phyloP scores from a whole-genome alignment of 352 stramenopile species.

The Phytophthora crassamura region DNA sequence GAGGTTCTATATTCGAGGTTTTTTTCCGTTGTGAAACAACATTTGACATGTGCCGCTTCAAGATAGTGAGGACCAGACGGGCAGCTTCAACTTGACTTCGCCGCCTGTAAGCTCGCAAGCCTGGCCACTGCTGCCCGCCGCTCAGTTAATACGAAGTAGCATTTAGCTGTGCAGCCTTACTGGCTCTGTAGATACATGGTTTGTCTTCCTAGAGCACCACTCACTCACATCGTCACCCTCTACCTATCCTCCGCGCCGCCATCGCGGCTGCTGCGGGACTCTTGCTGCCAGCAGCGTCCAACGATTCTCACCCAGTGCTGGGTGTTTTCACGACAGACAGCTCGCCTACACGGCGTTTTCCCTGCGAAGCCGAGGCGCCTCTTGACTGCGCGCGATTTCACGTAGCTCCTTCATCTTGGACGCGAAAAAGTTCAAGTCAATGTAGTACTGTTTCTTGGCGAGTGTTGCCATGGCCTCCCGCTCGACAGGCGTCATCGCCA shows the following conservation, averaged over 20 bases:
- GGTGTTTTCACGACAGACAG: background rate
- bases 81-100: too few species aligned
- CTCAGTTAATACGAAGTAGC: constrained; percentile 9
- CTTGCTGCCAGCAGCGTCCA: constrained; percentile 1
- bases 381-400: constrained; percentile 28
- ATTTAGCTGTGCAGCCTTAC: constrained; percentile 15
- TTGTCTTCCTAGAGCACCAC: constrained; percentile 3
- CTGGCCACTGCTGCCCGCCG: background rate
- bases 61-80: background rate
- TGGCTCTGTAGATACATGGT: constrained; percentile 16
- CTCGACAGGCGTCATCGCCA: constrained; percentile 53
- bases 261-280: constrained; percentile 21
- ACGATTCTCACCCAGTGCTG: background rate
- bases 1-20: background rate
- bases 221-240: constrained; percentile 2
- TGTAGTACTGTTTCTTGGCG: constrained; percentile 63
- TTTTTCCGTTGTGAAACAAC: background rate
- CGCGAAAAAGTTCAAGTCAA: constrained; percentile 72
- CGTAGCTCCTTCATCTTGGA: constrained; percentile 65
- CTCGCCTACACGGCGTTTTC: constrained; percentile 14
- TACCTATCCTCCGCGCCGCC: constrained; percentile 25
- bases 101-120: background rate
- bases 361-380: constrained; percentile 23
- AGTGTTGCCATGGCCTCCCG: constrained; percentile 48
- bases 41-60: background rate